Evolutionary conservation across 1,284 basidiomycete genomes (phyloP).

Genomic region (Gomphus sp.): DNA sequence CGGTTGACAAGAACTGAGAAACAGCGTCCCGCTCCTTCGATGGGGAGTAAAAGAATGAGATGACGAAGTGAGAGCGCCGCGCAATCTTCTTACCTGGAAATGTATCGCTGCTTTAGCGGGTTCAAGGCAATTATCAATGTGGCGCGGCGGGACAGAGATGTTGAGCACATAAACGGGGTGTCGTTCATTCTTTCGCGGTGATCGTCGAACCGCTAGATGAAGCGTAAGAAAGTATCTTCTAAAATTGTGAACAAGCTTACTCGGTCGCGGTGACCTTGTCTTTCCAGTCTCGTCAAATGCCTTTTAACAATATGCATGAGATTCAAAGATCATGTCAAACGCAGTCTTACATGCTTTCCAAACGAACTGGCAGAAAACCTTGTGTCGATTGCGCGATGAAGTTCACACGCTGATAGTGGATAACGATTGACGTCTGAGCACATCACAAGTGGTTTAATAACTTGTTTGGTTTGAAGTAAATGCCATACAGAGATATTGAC

Average conservation of each 20-base stretch:
- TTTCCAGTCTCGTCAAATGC: conserved; percentile 56
- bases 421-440: conserved; percentile 74
- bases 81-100: conserved; percentile 41
- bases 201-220: conserved; percentile 44
- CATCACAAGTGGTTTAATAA: neutral
- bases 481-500: conserved; percentile 73
- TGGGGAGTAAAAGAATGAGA: neutral
- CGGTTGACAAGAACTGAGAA: conserved; percentile 43
- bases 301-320: conserved; percentile 23
- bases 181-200: conserved; percentile 68
- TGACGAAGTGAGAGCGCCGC: conserved; percentile 12
- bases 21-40: conserved; percentile 46
- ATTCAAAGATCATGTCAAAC: neutral
- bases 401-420: conserved; percentile 54
- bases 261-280: conserved; percentile 31
- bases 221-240: conserved; percentile 5
- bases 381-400: conserved; percentile 61
- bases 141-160: conserved; percentile 49
- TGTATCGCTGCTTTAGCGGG: conserved; percentile 64
- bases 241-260: conserved; percentile 25
- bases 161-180: conserved; percentile 77
- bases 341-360: conserved; percentile 45
- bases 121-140: conserved; percentile 71
- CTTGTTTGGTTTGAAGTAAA: conserved; percentile 6
- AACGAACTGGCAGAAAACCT: conserved; percentile 64